phyloP scores from a whole-genome alignment of 176 grass and related monocot genomes.

The Oryza glaberrima region DNA sequence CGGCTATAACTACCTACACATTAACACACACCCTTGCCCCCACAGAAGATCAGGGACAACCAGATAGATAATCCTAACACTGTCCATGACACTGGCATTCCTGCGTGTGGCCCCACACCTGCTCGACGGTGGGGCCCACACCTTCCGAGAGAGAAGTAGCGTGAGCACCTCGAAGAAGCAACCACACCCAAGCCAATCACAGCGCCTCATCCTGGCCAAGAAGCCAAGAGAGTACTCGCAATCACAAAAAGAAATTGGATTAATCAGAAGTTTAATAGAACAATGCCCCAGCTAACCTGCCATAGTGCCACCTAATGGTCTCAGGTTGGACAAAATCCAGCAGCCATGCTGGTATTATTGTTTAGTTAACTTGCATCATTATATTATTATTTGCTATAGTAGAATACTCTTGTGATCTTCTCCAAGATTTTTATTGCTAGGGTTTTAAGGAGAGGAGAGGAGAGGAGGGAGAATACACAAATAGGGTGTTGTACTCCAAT shows the following conservation, averaged over 20 bases:
- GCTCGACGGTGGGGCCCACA: constrained; percentile 2
- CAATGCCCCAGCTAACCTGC: neutral
- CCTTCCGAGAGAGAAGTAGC: constrained; percentile 5
- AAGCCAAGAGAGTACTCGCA: neutral
- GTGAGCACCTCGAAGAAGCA: constrained; percentile 57
- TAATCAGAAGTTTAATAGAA: neutral
- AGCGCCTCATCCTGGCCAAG: constrained; percentile 8
- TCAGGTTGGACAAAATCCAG: neutral
- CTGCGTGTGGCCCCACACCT: constrained; percentile 45
- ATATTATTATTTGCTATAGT: neutral
- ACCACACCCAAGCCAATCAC: constrained; percentile 39
- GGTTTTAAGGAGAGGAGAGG: neutral
- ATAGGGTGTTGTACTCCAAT: constrained; percentile 2
- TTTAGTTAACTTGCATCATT: neutral
- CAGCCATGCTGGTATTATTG: neutral
- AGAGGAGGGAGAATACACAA: neutral
- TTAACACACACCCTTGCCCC: neutral
- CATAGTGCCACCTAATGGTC: neutral
- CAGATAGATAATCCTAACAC: constrained; percentile 45
- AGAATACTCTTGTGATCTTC: neutral
- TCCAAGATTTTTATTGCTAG: neutral
- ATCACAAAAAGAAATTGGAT: neutral
- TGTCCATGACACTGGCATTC: constrained; percentile 8
- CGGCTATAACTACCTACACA: too few relatives aligned
- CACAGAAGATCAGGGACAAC: constrained; percentile 33